Evolutionary conservation across 805 yeast genomes (phyloP), one percentile per base, ranked within the genome.

Genomic region (Sungouiella thailandica): DNA sequence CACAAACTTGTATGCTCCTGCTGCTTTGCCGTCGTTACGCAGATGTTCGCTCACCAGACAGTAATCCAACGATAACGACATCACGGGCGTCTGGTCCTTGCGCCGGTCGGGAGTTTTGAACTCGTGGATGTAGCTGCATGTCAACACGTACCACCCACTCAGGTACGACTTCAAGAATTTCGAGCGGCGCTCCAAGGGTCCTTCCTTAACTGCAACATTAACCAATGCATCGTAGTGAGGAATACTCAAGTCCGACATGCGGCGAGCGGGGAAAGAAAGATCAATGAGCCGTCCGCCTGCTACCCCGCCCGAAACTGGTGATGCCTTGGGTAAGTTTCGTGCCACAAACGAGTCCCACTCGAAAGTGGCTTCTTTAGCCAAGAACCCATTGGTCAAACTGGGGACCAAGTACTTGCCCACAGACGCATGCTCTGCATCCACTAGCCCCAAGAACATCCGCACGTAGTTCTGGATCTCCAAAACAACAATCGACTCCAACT

Each of bases 151-250:
- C 78, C 83, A 93, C 3, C 93, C 95, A 42, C 79, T 74, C 4
- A 95, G 77, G 59, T 88, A 93, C n/a, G 90, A 82, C 65, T 89
- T 89, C 44, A 93, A 68, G 56, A 78, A 89, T 67, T 90, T 90
- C 5, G 97, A 85, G 50, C 95, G 74, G 57, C 96, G 75, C 58
- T 93, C 97, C 43, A 90, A 68, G 43, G 70, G 75, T 2, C 97
- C 96, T 9, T 87, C 75, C 34, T 86, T 75, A 24, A 89, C 71
- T 3, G 67, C 52, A 7, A 58, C 63, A 10, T 89, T 76, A 43
- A 86, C 65, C 9, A 87, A 77, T 35, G 87, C 83, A 48, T 72
- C 71, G 52, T 77, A 84, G 51, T 80, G 71, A 19, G 78, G 78
- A 52, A 87, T 89, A 7, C 55, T 53, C 32, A 88, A 72, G 39